Evolutionary conservation across 2,329 filamentous ascomycete species (phyloP), one percentile per base, ranked within the genome.

Genomic region (Erysiphe pulchra): DNA sequence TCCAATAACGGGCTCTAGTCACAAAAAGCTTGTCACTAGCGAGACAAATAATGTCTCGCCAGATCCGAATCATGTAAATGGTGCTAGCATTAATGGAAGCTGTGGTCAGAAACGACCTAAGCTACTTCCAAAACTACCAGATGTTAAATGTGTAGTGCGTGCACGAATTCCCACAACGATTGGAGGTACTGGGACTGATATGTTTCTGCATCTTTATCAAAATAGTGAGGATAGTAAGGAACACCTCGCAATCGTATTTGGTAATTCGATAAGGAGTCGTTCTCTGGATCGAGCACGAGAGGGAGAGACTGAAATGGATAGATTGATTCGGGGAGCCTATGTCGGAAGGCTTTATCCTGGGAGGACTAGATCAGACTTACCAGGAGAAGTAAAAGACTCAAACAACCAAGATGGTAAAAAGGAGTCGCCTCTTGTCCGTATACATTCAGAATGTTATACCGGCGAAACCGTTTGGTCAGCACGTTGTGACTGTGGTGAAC

Each of bases 381-480:
- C 41, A 14, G 14, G 16, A 10, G 28, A 24, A 14, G 31, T 13
- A 17, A 37, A 10, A 3, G 36, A n/a, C 14, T 11, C 16, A n/a
- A 24, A 50, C 12, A 48, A 49, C 31, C 47, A 47, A 20, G 42
- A 51, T 18, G 24, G 8, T 8, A 28, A 28, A 28, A 46, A 50
- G 4, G 57, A 56, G 3, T 62, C 79, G 1, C 83, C 90, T 0
- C 66, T 98, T 36, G 87, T 98, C 42, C 73, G 90, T 47, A 98
- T 98, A 57, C 90, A 98, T 61, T 92, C 83, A 2, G 90, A 98
- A 62, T 98, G 90, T 64, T 98, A 98, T 62, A 98, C 90, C 0
- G 90, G 90, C 48, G 90, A 98, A 66, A 98, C 90, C 0, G 90
- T 92, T 1, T 95, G 90, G 90, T 94, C 86, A 8, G 87, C 90